Conservation (phyloP, 352 stramenopile genomes). For the Vaucheria bursata region DNA sequence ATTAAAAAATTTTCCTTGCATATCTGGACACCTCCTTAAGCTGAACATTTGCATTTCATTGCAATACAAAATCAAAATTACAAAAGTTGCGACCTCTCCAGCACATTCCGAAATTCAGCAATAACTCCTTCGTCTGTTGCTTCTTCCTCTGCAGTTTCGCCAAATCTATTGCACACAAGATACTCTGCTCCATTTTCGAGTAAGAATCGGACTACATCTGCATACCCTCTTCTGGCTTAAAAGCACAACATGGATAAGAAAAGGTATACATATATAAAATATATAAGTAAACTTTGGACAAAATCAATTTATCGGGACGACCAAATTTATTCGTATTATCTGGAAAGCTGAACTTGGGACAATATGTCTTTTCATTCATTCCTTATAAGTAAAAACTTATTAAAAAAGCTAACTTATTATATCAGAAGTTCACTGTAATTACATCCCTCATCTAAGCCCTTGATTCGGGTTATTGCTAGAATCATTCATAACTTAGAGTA, state of each 20-base stretch:
- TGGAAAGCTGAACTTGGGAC: background rate
- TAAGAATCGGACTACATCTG: background rate
- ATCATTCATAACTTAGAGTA: no score
- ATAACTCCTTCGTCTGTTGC: background rate
- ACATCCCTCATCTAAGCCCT: no score
- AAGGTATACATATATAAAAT: background rate
- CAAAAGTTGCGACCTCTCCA: no score
- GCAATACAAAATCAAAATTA: no score
- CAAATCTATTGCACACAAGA: background rate
- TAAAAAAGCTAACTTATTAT: background rate
- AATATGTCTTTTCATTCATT: no score
- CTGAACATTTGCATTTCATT: no score
- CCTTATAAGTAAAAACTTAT: no score
- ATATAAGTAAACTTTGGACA: background rate
- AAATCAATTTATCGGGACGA: background rate
- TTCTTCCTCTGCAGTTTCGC: conserved; percentile 3
- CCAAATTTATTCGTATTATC: background rate
- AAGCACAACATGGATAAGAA: background rate
- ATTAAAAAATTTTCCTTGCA: no score
- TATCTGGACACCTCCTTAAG: no score
- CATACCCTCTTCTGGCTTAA: background rate
- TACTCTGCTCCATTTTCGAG: background rate
- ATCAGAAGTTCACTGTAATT: background rate
- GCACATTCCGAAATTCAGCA: no score
- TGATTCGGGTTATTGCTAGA: no score